Conservation (phyloP, 257 asterid genomes). For the Przewalskia tangutica region DNA sequence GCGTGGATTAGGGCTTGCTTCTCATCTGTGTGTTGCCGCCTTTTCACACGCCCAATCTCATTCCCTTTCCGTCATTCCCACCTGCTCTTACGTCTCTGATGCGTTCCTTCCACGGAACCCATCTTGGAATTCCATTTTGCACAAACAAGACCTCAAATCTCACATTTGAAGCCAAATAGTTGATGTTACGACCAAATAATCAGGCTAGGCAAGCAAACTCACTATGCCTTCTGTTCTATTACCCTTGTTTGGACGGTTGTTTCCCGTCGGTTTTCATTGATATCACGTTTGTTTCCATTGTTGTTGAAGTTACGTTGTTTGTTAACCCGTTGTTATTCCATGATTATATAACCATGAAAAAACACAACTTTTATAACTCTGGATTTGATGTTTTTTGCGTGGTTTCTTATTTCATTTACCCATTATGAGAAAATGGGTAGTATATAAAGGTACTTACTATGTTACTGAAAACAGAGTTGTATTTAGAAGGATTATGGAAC, state of each 20-base stretch:
- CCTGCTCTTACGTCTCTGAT: slow-evolving; percentile 89
- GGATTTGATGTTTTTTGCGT: no score
- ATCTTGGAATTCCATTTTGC: slow-evolving; percentile 47
- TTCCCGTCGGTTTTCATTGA: no score
- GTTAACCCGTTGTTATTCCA: no score
- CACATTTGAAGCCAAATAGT: slow-evolving; percentile 25
- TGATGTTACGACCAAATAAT: background rate
- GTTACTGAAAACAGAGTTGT: background rate
- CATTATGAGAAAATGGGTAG: background rate
- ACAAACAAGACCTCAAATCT: slow-evolving; percentile 40
- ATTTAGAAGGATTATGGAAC: background rate
- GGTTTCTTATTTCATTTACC: no score
- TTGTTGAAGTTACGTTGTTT: no score
- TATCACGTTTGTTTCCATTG: no score
- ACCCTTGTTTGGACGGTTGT: background rate
- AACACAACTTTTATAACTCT: no score
- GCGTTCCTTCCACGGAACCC: slow-evolving; percentile 70
- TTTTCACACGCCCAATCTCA: slow-evolving; percentile 58
- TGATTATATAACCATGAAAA: no score
- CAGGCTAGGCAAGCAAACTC: background rate
- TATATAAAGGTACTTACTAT: background rate
- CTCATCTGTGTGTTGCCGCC: slow-evolving; percentile 74
- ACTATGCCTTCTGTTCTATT: background rate
- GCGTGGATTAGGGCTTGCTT: slow-evolving; percentile 84
- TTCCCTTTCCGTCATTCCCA: slow-evolving; percentile 49